Base-by-base conservation (phyloP, 2,329 filamentous ascomycete species). In the Colletotrichum agaves region DNA sequence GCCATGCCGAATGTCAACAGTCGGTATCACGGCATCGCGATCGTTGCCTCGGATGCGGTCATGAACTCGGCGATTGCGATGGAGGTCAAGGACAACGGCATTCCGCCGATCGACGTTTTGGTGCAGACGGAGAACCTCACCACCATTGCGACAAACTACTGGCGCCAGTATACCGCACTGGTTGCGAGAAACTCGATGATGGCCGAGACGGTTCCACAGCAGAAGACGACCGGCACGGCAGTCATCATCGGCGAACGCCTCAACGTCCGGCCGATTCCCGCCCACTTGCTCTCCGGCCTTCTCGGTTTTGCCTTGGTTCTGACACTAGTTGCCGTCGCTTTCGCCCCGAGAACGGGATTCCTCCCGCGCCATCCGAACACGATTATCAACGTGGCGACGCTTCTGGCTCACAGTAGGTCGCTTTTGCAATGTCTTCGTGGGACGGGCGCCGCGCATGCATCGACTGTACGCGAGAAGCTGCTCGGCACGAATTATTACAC, bases 321-420 rank as follows among this genome's bases (percentile, higher is more conserved):
- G 0, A 70, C 69, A 2, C 35, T 74, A 0, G 63, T 64, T 3
- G 64, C 70, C 1, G 69, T 75, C 1, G 71, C 71, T n/a, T 37
- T 72, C 0, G 72, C 75, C 12, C 78, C 79, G 0, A 75, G 41
- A 27, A 71, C 71, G 35, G 77, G 78, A 0, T 75, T 80, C n/a
- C 72, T 81, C 3, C 79, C 79, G 0, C 74, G 78, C 12, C 72
- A 77, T 7, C 78, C 78, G 0, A 75, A 73, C 15, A 77, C 76
- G 3, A 73, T 81, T 10, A 73, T 79, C 44, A 76, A 76, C 53
- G 71, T 75, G 66, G 79, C 79, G 0, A 73, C 78, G 2, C 72
- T 81, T 12, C 69, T 81, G 3, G 74, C 77, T 2, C 77, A 81
- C 37, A 81, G 79, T 53, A 74, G 74, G 3, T 67, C 74, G 6